Evolutionary conservation across 192 early-diverging fungal species (phyloP).

Genomic region (Coemansia sp.): DNA sequence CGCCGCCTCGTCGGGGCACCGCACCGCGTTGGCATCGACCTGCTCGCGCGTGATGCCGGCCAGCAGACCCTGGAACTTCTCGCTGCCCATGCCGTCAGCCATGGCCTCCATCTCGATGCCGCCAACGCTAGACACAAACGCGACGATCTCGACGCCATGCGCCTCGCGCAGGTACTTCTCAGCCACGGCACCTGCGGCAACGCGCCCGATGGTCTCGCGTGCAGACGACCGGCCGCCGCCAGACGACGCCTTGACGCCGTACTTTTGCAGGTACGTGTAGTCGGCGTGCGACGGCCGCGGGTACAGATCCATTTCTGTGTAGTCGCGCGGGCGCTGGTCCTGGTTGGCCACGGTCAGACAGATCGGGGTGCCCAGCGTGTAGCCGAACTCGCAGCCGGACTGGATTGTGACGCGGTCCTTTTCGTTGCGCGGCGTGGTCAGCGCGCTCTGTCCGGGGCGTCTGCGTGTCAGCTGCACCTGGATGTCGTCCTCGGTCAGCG

Average conservation of each 20-base stretch:
- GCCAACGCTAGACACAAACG: slow-evolving; percentile 91
- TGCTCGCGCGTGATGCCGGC: slow-evolving; percentile 66
- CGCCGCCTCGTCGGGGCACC: slow-evolving; percentile 79
- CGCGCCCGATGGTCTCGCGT: slow-evolving; percentile 95
- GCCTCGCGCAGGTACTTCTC: slow-evolving; percentile 89
- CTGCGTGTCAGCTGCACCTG: slow-evolving; percentile 90
- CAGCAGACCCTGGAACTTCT: slow-evolving; percentile 66
- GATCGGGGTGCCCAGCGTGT: slow-evolving; percentile 93
- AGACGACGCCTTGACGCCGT: slow-evolving; percentile 90
- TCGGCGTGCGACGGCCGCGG: slow-evolving; percentile 98
- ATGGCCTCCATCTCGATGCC: slow-evolving; percentile 73
- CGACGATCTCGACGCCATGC: slow-evolving; percentile 87
- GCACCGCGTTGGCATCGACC: slow-evolving; percentile 82
- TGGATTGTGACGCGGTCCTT: slow-evolving; percentile 91
- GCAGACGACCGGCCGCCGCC: slow-evolving; percentile 95
- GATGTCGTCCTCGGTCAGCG: slow-evolving; percentile 85
- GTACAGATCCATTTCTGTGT: slow-evolving; percentile 92
- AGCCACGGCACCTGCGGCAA: slow-evolving; percentile 96
- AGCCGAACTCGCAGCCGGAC: slow-evolving; percentile 91
- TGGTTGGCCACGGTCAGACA: slow-evolving; percentile 88
- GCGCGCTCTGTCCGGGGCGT: slow-evolving; percentile 91
- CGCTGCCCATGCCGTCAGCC: slow-evolving; percentile 22
- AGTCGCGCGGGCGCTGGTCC: slow-evolving; percentile 96
- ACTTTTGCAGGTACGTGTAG: slow-evolving; percentile 95
- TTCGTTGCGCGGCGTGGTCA: slow-evolving; percentile 97